Conservation (phyloP, 1,139 yeast genomes). For the Suhomyces chickasaworum region DNA sequence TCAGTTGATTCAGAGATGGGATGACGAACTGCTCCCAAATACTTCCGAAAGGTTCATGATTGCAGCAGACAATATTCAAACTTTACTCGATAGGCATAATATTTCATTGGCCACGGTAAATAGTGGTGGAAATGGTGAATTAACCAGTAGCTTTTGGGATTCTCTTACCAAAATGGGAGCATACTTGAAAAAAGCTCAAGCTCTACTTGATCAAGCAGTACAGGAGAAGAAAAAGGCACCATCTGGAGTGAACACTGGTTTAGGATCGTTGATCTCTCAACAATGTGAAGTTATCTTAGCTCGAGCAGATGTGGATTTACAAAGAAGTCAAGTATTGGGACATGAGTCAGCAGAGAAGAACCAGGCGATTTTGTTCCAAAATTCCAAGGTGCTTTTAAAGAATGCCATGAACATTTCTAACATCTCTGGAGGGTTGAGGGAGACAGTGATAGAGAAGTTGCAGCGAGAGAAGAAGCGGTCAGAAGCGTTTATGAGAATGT, state of each 20-base stretch:
- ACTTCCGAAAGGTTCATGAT: conserved; percentile 40
- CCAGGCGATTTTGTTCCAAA: conserved; percentile 34
- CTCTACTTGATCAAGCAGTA: conserved; percentile 25
- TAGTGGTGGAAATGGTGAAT: conserved; percentile 12
- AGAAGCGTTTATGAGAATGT: conserved; percentile 50
- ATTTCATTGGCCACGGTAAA: conserved; percentile 20
- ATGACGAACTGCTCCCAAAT: conserved; percentile 23
- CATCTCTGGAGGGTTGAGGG: conserved; percentile 53
- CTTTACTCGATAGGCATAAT: conserved; percentile 42
- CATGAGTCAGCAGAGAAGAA: conserved; percentile 34
- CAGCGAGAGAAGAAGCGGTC: conserved; percentile 43
- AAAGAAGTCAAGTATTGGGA: conserved; percentile 39
- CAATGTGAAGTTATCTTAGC: conserved; percentile 48
- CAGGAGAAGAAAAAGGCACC: conserved; percentile 22
- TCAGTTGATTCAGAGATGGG: conserved; percentile 31
- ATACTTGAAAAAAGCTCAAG: conserved; percentile 43
- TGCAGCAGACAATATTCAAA: conserved; percentile 48
- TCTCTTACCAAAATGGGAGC: conserved; percentile 40
- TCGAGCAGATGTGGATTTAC: conserved; percentile 56
- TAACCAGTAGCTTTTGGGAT: conserved; percentile 35
- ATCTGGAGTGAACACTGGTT: conserved; percentile 26
- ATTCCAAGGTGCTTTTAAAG: conserved; percentile 45
- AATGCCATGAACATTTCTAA: conserved; percentile 51
- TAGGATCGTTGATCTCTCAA: conserved; percentile 43
- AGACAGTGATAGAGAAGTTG: conserved; percentile 45